Conservation (phyloP, 495 filamentous ascomycete genomes). For the Aspergillus diversus region DNA sequence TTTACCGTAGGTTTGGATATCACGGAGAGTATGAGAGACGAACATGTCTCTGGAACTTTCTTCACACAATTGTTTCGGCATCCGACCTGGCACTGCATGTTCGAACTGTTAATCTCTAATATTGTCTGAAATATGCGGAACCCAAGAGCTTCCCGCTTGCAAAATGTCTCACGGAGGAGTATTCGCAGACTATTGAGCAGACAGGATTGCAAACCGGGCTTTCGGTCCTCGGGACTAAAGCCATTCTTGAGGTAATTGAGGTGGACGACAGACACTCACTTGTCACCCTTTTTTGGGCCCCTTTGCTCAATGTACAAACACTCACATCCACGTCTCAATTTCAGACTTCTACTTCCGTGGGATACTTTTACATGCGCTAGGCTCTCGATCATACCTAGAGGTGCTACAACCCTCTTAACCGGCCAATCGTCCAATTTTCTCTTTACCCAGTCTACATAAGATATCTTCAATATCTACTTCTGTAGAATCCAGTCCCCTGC, state of each 20-base stretch:
- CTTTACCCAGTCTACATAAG: no score
- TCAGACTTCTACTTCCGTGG: not conserved
- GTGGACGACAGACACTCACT: constrained; percentile 7
- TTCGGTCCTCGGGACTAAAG: not conserved
- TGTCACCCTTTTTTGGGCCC: not conserved
- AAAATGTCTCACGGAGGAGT: not conserved
- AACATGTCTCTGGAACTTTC: constrained; percentile 8
- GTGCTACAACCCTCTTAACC: no score
- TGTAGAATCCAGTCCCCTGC: no score
- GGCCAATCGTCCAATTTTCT: no score
- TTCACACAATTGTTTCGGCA: constrained; percentile 1
- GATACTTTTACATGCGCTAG: no score
- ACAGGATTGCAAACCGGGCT: not conserved
- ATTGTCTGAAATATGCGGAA: constrained; percentile 9
- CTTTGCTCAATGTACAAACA: constrained; percentile 6
- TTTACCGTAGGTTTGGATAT: constrained; percentile 8
- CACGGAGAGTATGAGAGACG: constrained; percentile 3
- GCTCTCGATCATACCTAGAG: no score
- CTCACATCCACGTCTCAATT: constrained; percentile 5
- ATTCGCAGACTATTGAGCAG: not conserved
- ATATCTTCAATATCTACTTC: no score
- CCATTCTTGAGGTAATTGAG: not conserved
- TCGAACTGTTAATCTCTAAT: constrained; percentile 3
- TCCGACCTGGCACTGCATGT: constrained; percentile 5
- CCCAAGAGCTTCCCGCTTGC: not conserved